phyloP scores from a whole-genome alignment of 2,329 filamentous ascomycete species.

The Botryotinia convoluta region DNA sequence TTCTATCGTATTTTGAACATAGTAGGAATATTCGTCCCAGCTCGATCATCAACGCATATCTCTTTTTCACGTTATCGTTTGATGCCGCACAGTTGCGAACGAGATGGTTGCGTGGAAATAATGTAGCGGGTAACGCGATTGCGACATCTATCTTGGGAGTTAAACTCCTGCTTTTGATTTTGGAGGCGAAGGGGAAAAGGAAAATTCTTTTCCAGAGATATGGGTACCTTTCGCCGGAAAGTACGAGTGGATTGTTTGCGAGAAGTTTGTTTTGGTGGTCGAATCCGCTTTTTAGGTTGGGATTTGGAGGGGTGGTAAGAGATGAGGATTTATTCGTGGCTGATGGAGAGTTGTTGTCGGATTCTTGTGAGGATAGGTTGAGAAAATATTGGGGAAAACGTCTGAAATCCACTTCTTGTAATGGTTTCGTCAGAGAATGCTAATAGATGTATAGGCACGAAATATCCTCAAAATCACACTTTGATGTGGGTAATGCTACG shows the following conservation, averaged over 20 bases:
- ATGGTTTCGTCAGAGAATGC: not conserved
- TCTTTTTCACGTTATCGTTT: constrained; percentile 30
- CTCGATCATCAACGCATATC: constrained; percentile 30
- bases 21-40: constrained; percentile 28
- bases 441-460: constrained; percentile 20
- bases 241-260: constrained; percentile 38
- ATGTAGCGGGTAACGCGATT: constrained; percentile 8
- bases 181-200: constrained; percentile 29
- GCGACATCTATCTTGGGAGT: constrained; percentile 17
- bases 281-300: constrained; percentile 37
- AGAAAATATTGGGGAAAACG: constrained; percentile 23
- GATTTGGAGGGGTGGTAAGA: constrained; percentile 35
- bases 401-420: constrained; percentile 3
- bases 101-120: constrained; percentile 16
- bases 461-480: constrained; percentile 24
- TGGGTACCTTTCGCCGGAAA: constrained; percentile 29
- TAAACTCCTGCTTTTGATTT: constrained; percentile 26
- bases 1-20: not conserved
- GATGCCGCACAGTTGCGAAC: constrained; percentile 30
- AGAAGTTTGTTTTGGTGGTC: constrained; percentile 41
- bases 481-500: constrained; percentile 26
- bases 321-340: constrained; percentile 34
- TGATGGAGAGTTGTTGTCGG: constrained; percentile 24
- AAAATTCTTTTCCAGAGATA: constrained; percentile 22
- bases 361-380: constrained; percentile 23